Percentiles rank a stretch among this genome's conserved stretches.
Conservation (phyloP, 164 flowering plant genomes). For the Protea cynaroides region DNA sequence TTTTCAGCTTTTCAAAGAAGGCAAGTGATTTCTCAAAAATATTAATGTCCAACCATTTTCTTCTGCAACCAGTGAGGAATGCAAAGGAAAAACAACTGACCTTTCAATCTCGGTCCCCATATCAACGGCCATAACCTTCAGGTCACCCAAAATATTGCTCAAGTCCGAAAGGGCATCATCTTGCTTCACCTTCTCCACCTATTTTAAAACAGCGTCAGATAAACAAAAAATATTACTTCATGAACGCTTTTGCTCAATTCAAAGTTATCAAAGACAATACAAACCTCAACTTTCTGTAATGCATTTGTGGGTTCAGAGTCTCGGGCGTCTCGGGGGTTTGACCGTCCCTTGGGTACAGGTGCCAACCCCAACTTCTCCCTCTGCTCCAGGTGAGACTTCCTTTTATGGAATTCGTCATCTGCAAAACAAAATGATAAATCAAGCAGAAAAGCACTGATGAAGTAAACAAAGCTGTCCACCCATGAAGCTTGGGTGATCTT, state of each 20-base stretch:
- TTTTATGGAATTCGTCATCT: slow-evolving; percentile 54
- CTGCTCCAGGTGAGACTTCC: slow-evolving; percentile 41
- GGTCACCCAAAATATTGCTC: slow-evolving; percentile 65
- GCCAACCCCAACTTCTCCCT: slow-evolving; percentile 65
- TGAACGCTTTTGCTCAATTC: background rate
- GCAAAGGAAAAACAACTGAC: slow-evolving; percentile 25
- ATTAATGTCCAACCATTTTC: too few relatives aligned
- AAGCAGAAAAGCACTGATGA: background rate
- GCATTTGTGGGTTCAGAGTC: slow-evolving; percentile 52
- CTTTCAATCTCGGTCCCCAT: slow-evolving; percentile 79
- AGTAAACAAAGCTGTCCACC: background rate
- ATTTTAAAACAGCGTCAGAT: slow-evolving; percentile 13
- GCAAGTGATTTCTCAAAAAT: too few relatives aligned
- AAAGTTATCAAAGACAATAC: slow-evolving; percentile 8
- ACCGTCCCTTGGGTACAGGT: slow-evolving; percentile 32
- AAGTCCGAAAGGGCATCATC: slow-evolving; percentile 72
- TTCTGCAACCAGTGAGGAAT: too few relatives aligned
- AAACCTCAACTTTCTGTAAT: slow-evolving; percentile 79
- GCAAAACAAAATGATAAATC: slow-evolving; percentile 12
- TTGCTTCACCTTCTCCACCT: slow-evolving; percentile 72
- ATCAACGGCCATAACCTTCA: slow-evolving; percentile 78
- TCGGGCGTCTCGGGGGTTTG: slow-evolving; percentile 34
- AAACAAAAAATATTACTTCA: background rate
- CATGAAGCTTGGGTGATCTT: background rate
- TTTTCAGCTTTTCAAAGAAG: too few relatives aligned